Conservation (phyloP, 2,329 filamentous ascomycete species). For the Ophiostoma quercus region DNA sequence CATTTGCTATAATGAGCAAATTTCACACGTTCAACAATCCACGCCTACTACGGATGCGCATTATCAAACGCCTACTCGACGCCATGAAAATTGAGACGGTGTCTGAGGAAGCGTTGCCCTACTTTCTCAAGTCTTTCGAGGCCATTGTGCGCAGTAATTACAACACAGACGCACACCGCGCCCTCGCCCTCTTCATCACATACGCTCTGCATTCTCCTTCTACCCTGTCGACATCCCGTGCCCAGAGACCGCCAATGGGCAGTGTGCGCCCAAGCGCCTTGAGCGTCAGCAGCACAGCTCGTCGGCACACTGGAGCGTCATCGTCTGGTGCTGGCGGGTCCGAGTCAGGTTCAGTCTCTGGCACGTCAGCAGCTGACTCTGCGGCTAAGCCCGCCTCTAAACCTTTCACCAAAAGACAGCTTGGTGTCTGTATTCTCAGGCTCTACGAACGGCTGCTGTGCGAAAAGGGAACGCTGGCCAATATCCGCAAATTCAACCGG, state of each 20-base stretch:
- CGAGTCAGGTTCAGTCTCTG: constrained; percentile 1
- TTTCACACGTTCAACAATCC: constrained; percentile 88
- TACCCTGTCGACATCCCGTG: constrained; percentile 47
- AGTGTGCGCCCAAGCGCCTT: constrained; percentile 14
- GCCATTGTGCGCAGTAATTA: constrained; percentile 74
- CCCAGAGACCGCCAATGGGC: constrained; percentile 28
- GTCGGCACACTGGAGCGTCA: constrained; percentile 20
- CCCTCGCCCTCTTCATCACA: constrained; percentile 85
- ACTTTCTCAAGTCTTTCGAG: constrained; percentile 74
- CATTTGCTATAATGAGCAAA: constrained; percentile 84
- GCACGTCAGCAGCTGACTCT: constrained; percentile 28
- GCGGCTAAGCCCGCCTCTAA: constrained; percentile 25
- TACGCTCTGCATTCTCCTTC: constrained; percentile 65
- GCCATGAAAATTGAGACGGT: constrained; percentile 82
- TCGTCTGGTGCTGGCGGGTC: not conserved
- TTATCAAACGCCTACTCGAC: constrained; percentile 84
- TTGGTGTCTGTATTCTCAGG: constrained; percentile 68
- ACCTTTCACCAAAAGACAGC: constrained; percentile 58
- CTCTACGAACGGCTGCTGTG: constrained; percentile 77
- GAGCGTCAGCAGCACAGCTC: not conserved
- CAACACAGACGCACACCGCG: constrained; percentile 77
- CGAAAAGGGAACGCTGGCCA: constrained; percentile 59
- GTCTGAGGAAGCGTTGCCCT: constrained; percentile 62
- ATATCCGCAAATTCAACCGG: constrained; percentile 81
- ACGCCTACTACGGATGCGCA: constrained; percentile 85